These are phyloP conservation scores for Pecoramyces ruminantium DNA, from an alignment of 192 early-diverging fungal species.

Conservation along the genomic window DNA sequence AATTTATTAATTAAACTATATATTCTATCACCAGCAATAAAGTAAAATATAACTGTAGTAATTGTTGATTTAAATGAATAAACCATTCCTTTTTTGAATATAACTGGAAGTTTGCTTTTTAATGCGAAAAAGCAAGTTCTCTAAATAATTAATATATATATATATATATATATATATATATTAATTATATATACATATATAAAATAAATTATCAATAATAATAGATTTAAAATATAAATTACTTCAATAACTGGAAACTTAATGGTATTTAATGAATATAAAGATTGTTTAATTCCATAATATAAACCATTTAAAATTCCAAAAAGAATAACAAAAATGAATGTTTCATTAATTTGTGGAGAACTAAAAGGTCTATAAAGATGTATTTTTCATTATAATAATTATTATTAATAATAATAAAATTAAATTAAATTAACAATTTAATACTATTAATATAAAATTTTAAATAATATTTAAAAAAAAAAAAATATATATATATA, in stretches of 20 bases:
- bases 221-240: neutral
- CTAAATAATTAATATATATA: too few species aligned
- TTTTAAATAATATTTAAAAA: too few species aligned
- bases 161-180: too few species aligned
- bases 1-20: neutral
- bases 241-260: neutral
- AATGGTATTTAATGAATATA: neutral
- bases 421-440: too few species aligned
- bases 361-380: neutral
- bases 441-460: too few species aligned
- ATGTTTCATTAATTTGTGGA: neutral
- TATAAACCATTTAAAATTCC: neutral
- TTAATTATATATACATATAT: too few species aligned
- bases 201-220: too few species aligned
- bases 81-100: neutral
- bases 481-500: too few species aligned
- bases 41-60: neutral
- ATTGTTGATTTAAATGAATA: neutral
- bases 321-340: neutral
- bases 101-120: neutral
- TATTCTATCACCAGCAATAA: neutral
- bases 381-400: too few species aligned
- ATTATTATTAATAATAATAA: too few species aligned
- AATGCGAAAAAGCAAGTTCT: neutral
- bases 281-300: neutral